phyloP scores from a whole-genome alignment of 2,329 filamentous ascomycete species.

The Canariomyces notabilis region DNA sequence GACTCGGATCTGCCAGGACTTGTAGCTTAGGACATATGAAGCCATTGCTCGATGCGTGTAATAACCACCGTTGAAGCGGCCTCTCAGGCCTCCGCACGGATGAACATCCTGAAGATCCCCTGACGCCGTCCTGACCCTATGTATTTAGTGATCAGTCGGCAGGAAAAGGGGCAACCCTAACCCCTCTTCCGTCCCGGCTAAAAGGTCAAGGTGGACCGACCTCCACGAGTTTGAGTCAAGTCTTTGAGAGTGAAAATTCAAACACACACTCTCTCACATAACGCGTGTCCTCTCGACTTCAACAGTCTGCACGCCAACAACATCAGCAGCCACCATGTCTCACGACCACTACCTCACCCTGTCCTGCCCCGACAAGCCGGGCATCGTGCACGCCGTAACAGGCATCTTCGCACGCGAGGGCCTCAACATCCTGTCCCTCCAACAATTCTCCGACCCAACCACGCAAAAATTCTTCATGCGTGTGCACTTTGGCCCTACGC shows the following conservation, averaged over 20 bases:
- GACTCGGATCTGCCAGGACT: too few species aligned
- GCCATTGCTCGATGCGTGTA: too few species aligned
- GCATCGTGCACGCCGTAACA: slow-evolving; percentile 81
- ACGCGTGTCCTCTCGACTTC: neutral
- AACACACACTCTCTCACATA: neutral
- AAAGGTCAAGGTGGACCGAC: neutral
- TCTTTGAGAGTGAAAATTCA: neutral
- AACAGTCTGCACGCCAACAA: neutral
- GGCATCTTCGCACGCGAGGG: slow-evolving; percentile 67
- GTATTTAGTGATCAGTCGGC: too few species aligned
- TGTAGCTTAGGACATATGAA: too few species aligned
- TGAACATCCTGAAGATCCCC: too few species aligned
- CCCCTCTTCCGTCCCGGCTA: neutral
- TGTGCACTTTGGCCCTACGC: slow-evolving; percentile 68
- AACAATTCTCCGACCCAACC: slow-evolving; percentile 74
- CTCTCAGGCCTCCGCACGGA: too few species aligned
- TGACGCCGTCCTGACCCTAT: too few species aligned
- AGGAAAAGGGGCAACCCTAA: neutral
- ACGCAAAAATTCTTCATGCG: slow-evolving; percentile 83
- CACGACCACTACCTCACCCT: slow-evolving; percentile 70
- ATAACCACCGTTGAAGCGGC: too few species aligned
- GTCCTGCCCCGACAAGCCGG: slow-evolving; percentile 77
- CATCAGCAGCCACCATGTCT: slow-evolving; percentile 35
- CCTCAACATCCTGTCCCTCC: slow-evolving; percentile 78
- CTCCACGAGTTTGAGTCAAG: neutral